These are phyloP conservation scores for Tolypocladium ovalisporum DNA, from an alignment of 2,329 filamentous ascomycete genomes.

Conservation along the genomic window DNA sequence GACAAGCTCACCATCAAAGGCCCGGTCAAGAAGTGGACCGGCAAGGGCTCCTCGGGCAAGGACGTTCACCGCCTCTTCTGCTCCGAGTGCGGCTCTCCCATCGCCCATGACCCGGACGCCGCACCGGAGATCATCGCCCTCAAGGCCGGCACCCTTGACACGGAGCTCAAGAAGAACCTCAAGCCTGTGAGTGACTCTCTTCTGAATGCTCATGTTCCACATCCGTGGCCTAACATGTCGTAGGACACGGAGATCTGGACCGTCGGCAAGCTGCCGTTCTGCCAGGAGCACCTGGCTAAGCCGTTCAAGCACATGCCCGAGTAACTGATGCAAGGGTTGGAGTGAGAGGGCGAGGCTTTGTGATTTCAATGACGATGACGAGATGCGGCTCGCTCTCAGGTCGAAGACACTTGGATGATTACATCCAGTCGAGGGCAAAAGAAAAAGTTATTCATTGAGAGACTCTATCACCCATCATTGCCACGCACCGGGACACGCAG, in stretches of 20 bases:
- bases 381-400: neutral
- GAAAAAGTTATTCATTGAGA: neutral
- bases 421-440: neutral
- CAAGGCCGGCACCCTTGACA: conserved; percentile 54
- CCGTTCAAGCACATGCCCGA: conserved; percentile 54
- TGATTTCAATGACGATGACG: neutral
- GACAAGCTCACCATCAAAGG: conserved; percentile 53
- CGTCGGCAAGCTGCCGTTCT: conserved; percentile 57
- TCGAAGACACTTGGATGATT: neutral
- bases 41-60: conserved; percentile 49
- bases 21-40: conserved; percentile 53
- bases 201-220: neutral
- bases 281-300: conserved; percentile 53
- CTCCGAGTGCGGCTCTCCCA: conserved; percentile 57
- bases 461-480: neutral
- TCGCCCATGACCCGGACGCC: conserved; percentile 60
- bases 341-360: neutral
- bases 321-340: conserved; percentile 18
- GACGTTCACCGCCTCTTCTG: conserved; percentile 59
- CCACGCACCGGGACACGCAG: neutral
- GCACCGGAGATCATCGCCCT: conserved; percentile 59
- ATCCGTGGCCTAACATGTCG: conserved; percentile 1
- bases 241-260: conserved; percentile 62
- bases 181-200: conserved; percentile 42
- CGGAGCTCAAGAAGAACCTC: conserved; percentile 54